phyloP scores from a whole-genome alignment of 192 early-diverging fungal genomes.

The Podila epigama region DNA sequence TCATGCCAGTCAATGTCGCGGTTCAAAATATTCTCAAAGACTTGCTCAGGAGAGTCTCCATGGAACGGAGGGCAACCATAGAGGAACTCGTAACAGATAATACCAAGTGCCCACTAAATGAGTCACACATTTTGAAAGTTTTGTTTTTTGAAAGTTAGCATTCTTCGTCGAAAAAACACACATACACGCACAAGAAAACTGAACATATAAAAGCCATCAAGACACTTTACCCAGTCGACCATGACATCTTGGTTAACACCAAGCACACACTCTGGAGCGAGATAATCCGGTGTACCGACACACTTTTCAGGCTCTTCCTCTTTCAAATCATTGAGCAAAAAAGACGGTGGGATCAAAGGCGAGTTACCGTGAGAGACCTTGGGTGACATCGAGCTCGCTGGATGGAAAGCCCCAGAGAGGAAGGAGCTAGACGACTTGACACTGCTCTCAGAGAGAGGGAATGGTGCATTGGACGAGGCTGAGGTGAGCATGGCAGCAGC shows the following conservation, averaged over 20 bases:
- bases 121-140: background rate
- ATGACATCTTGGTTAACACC: constrained; percentile 83
- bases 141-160: constrained; percentile 8
- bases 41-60: constrained; percentile 74
- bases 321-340: constrained; percentile 55
- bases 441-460: constrained; percentile 45
- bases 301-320: constrained; percentile 61
- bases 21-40: constrained; percentile 86
- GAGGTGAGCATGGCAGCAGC: constrained; percentile 33
- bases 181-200: background rate
- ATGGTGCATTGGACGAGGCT: constrained; percentile 30
- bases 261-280: constrained; percentile 88
- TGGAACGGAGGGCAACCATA: constrained; percentile 87
- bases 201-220: background rate
- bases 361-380: constrained; percentile 40
- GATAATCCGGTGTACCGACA: constrained; percentile 89
- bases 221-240: constrained; percentile 82
- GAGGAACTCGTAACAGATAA: constrained; percentile 89
- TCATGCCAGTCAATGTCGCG: constrained; percentile 79
- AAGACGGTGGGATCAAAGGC: constrained; percentile 50
- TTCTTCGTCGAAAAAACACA: background rate
- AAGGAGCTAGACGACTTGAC: constrained; percentile 46
- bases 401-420: constrained; percentile 26
- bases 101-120: constrained; percentile 84
- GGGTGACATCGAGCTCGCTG: constrained; percentile 23